Base-by-base conservation (phyloP, 2,329 filamentous ascomycete species). In the Cladophialophora yegresii region DNA sequence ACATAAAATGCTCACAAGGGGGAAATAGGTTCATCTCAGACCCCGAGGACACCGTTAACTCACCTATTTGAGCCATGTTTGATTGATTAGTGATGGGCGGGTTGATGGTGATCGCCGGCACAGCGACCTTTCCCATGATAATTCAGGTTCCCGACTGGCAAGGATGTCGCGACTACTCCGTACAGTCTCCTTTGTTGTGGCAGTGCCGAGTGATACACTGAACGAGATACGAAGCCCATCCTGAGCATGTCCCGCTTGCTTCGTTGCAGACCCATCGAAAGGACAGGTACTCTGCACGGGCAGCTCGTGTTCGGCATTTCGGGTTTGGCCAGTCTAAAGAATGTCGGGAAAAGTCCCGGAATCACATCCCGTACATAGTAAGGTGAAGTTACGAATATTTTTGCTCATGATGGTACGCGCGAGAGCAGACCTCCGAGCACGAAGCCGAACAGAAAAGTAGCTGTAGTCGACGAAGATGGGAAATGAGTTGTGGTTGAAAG, bases 241-340 rank as follows among this genome's bases (percentile, higher is more conserved):
- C 4, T 8, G 22, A 26, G 20, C 9, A 10, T 4, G 26, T 50
- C 22, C 47, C 47, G 13, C 47, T 5, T 12, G 8, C 47, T 43
- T 16, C 8, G 36, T 5, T n/a, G 36, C 36, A 40, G 36, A 6
- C 26, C 6, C 26, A 28, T 13, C 13, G n/a, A 1, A 3, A 6
- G 1, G n/a, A 8, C 13, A 8, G 36, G 3, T n/a, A 32, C 23
- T n/a, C n/a, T n/a, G 9, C 20, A 54, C 51, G 22, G 26, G 26
- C 51, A 32, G 23, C n/a, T 54, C 51, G 51, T 54, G 51, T 54
- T 54, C 51, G 47, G 47, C 47, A 50, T 50, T 28, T 50, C 20
- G 47, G 23, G 20, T 26, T 32, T 10, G 51, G 51, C 22, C 51
- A 33, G 51, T 54, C 51, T 54, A 54, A 54, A 26, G 51, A 54